Evolutionary conservation across 2,329 filamentous ascomycete species (phyloP).

Genomic region (Penicillium vulpinum): DNA sequence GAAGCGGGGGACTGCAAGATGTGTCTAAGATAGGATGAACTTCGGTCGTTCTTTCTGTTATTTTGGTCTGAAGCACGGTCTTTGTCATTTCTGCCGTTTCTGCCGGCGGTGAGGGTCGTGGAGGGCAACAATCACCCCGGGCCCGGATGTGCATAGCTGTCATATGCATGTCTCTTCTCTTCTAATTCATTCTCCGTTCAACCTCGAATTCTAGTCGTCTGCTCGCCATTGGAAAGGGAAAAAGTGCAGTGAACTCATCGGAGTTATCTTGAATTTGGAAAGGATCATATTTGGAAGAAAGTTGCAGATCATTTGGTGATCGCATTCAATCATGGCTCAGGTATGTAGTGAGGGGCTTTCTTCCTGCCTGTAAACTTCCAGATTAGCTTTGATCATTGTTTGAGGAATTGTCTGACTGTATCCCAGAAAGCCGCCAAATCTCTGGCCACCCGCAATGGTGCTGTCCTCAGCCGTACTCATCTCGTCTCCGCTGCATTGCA

Average conservation of each 20-base stretch:
- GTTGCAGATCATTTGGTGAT: slow-evolving; percentile 1
- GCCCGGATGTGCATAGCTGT: slow-evolving; percentile 10
- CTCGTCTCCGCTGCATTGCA: slow-evolving; percentile 73
- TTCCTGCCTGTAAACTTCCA: neutral
- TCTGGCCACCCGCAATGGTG: slow-evolving; percentile 75
- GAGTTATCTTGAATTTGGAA: no score
- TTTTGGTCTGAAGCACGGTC: slow-evolving; percentile 22
- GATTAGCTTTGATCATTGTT: neutral
- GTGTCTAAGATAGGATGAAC: neutral
- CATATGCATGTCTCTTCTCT: slow-evolving; percentile 5
- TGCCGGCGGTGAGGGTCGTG: slow-evolving; percentile 24
- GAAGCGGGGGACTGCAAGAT: slow-evolving; percentile 5
- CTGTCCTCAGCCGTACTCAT: slow-evolving; percentile 78
- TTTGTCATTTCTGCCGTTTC: slow-evolving; percentile 23
- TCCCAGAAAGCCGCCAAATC: slow-evolving; percentile 54
- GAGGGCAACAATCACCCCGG: slow-evolving; percentile 27
- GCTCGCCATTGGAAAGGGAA: neutral
- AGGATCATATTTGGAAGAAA: neutral
- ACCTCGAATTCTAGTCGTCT: neutral
- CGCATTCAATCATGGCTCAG: slow-evolving; percentile 27
- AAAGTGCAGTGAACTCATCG: neutral
- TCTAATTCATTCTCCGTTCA: neutral
- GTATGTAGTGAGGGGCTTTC: slow-evolving; percentile 16
- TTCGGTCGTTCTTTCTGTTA: slow-evolving; percentile 17
- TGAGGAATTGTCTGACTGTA: slow-evolving; percentile 3